Percentiles rank a stretch among this genome's conserved stretches.
These are phyloP conservation scores for Kwoniella heveanensis DNA, from an alignment of 768 basidiomycete species.

Conservation along the genomic window DNA sequence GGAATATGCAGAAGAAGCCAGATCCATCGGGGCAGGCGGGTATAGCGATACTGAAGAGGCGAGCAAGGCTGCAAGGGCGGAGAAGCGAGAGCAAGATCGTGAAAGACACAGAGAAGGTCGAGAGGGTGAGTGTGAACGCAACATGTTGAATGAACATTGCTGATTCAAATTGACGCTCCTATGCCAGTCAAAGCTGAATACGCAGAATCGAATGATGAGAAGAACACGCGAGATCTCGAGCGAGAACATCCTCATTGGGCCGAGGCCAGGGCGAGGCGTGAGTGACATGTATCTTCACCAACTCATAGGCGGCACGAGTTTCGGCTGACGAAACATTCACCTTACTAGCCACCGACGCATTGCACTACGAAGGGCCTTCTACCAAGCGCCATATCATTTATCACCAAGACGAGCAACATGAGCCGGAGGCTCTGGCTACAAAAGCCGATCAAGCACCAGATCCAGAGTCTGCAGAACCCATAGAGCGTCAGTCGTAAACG, in stretches of 20 bases:
- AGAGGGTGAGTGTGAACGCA: conserved; percentile 19
- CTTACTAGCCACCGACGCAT: conserved; percentile 7
- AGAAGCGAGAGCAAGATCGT: conserved; percentile 8
- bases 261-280: conserved; percentile 11
- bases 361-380: conserved; percentile 7
- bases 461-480: background rate
- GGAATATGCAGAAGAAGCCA: conserved; percentile 79
- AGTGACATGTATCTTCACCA: background rate
- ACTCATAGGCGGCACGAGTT: too few relatives aligned
- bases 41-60: conserved; percentile 19
- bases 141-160: too few relatives aligned
- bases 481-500: conserved; percentile 1
- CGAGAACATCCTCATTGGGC: conserved; percentile 19
- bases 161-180: too few relatives aligned
- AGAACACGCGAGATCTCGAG: conserved; percentile 13
- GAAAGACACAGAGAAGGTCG: conserved; percentile 1
- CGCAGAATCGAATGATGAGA: conserved; percentile 19
- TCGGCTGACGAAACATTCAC: too few relatives aligned
- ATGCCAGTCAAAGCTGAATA: conserved; percentile 31
- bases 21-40: conserved; percentile 68
- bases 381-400: conserved; percentile 6
- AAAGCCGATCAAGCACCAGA: background rate
- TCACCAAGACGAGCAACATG: background rate
- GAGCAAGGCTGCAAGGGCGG: conserved; percentile 28
- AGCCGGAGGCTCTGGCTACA: background rate